Conservation (phyloP, 2,329 filamentous ascomycete genomes). For the Lachnum nothofagi region DNA sequence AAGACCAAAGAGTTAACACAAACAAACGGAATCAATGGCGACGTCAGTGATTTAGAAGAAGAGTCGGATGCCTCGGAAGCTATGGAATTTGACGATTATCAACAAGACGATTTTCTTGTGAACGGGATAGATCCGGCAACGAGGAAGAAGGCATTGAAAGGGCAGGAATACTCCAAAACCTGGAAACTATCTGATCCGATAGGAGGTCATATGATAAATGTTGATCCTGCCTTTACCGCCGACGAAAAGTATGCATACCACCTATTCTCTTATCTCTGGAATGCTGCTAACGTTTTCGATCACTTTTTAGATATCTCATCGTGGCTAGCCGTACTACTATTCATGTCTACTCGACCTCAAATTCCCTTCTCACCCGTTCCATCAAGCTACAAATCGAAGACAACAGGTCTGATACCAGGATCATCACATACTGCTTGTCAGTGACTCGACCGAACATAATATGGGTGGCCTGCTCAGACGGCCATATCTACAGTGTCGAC, state of each 20-base stretch:
- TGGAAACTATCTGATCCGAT: conserved; percentile 62
- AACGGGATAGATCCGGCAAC: neutral
- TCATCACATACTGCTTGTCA: conserved; percentile 40
- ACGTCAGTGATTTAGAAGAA: conserved; percentile 5
- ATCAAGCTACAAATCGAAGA: conserved; percentile 45
- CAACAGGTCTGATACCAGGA: conserved; percentile 22
- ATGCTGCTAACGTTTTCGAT: neutral
- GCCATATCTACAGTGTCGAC: conserved; percentile 52
- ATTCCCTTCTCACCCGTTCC: conserved; percentile 73
- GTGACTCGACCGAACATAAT: conserved; percentile 42
- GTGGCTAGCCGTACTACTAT: conserved; percentile 69
- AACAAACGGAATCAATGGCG: conserved; percentile 21
- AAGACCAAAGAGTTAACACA: conserved; percentile 18
- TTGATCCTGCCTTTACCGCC: conserved; percentile 57
- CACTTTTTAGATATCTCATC: conserved; percentile 56
- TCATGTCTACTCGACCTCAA: conserved; percentile 73
- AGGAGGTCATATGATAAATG: conserved; percentile 60
- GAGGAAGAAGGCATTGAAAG: conserved; percentile 32
- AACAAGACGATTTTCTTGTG: neutral
- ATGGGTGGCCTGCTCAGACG: conserved; percentile 58
- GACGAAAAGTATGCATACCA: conserved; percentile 53
- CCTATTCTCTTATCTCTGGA: conserved; percentile 10
- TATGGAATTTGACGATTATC: conserved; percentile 23
- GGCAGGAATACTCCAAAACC: conserved; percentile 19
- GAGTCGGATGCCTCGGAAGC: conserved; percentile 16